These are phyloP conservation scores for Podila epicladia DNA, from an alignment of 192 early-diverging fungal species.

Conservation along the genomic window DNA sequence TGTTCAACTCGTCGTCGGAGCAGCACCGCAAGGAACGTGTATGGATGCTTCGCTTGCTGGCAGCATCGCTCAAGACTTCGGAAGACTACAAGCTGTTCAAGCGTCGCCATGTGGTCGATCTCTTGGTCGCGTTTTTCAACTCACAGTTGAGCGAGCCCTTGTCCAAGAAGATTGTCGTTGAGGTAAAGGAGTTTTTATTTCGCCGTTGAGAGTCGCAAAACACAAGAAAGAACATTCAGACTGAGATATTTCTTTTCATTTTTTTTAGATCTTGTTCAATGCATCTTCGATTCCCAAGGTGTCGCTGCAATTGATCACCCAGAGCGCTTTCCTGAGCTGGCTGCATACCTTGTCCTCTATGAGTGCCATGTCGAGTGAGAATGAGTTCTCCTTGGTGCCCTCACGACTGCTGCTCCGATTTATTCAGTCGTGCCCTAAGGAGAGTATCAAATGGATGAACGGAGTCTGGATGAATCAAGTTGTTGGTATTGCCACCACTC, in stretches of 20 bases:
- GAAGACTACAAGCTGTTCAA: conserved; percentile 76
- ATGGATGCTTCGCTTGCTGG: conserved; percentile 78
- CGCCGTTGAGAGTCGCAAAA: background rate
- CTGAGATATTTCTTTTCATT: background rate
- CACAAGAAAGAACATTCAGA: background rate
- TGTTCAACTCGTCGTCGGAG: conserved; percentile 76
- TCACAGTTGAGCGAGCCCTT: conserved; percentile 72
- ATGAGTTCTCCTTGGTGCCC: conserved; percentile 47
- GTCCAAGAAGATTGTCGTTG: conserved; percentile 58
- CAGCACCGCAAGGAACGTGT: conserved; percentile 73
- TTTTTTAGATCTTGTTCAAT: conserved; percentile 61
- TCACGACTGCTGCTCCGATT: conserved; percentile 43
- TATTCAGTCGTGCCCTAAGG: conserved; percentile 46
- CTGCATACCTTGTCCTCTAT: conserved; percentile 49
- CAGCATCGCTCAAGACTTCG: conserved; percentile 62
- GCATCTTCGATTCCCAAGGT: conserved; percentile 63
- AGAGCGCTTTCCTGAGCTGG: conserved; percentile 68
- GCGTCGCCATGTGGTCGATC: conserved; percentile 76
- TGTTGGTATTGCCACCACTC: conserved; percentile 34
- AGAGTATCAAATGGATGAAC: conserved; percentile 45
- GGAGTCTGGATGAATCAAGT: conserved; percentile 42
- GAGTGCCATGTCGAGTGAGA: conserved; percentile 15
- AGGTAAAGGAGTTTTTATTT: conserved; percentile 51
- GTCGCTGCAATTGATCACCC: conserved; percentile 66
- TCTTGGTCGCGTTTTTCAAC: conserved; percentile 72